Base-by-base conservation (phyloP, 768 basidiomycete species). In the Mycena rebaudengoi region DNA sequence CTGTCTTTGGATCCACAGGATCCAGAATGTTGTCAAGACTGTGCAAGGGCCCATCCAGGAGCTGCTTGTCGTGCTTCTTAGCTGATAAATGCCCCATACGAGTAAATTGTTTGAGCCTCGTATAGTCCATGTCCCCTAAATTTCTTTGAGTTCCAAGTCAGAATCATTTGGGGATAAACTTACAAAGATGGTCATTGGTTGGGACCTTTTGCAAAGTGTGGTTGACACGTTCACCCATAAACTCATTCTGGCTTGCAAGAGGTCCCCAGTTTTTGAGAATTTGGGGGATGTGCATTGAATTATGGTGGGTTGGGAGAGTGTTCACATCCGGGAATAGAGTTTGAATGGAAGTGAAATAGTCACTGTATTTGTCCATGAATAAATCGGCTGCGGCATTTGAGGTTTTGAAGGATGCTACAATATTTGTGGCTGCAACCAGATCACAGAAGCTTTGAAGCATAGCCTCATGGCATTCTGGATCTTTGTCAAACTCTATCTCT, bases 241-340 rank as follows among this genome's bases (percentile, higher is more conserved):
- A 65, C 37, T 70, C 69, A 45, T 60, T 55, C 14, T 62, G 51
- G 29, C 53, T 40, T 28, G 67, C 48, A 12, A 65, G 20, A 41
- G 69, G 69, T 3, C 69, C 69, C 69, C 69, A 70, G 48, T 45
- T 63, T 58, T 60, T 62, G 21, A 70, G 53, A 32, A 58, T 39
- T 7, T 61, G 54, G 18, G 23, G 25, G 33, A 39, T 41, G 23
- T 70, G 69, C 64, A 68, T 66, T 21, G 55, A 52, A 60, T 60
- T 52, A 44, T 70, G 69, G 46, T 67, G 66, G 21, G 62, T 70
- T 50, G 69, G 69, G 13, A 54, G 18, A 33, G 29, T 26, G 13
- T 50, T 16, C 14, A 54, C 51, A 45, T 48, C 43, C 2, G 67
- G 57, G 39, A 39, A 63, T 20, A 68, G 30, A 2, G 52, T 39